Evolutionary conservation across 805 yeast species (phyloP).

Genomic region (Teunomyces pallodes): DNA sequence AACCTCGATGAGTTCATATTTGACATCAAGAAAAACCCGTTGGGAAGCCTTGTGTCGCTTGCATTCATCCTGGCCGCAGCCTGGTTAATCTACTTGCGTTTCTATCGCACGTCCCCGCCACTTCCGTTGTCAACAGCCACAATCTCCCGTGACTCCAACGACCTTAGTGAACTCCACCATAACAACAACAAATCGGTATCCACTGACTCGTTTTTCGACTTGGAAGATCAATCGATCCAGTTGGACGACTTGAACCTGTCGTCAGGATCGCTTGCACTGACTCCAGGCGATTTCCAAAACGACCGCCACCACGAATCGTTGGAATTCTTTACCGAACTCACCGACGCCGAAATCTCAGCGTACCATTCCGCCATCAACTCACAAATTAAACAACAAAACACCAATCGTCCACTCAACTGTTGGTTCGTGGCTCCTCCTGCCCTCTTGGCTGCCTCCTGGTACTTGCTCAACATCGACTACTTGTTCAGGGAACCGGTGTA

Average conservation of each 20-base stretch:
- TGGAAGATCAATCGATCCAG: conserved; percentile 1
- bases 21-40: conserved; percentile 9
- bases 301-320: conserved; percentile 6
- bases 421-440: conserved; percentile 33
- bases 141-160: background rate
- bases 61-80: background rate
- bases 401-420: conserved; percentile 18
- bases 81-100: conserved; percentile 12
- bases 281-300: conserved; percentile 12
- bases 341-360: conserved; percentile 4
- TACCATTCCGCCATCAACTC: conserved; percentile 7
- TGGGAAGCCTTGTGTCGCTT: conserved; percentile 6
- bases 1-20: conserved; percentile 43
- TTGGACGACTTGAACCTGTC: conserved; percentile 1
- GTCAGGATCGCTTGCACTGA: background rate
- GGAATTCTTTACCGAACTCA: conserved; percentile 5
- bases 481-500: conserved; percentile 40
- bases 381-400: background rate
- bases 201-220: background rate
- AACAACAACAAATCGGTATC: background rate
- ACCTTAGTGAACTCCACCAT: background rate
- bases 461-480: conserved; percentile 46
- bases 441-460: conserved; percentile 46
- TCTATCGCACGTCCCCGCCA: conserved; percentile 6
- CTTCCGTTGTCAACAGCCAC: background rate